Evolutionary conservation across 768 basidiomycete genomes (phyloP), one percentile per base, ranked within the genome.

Genomic region (Macrolepiota dolichaula): DNA sequence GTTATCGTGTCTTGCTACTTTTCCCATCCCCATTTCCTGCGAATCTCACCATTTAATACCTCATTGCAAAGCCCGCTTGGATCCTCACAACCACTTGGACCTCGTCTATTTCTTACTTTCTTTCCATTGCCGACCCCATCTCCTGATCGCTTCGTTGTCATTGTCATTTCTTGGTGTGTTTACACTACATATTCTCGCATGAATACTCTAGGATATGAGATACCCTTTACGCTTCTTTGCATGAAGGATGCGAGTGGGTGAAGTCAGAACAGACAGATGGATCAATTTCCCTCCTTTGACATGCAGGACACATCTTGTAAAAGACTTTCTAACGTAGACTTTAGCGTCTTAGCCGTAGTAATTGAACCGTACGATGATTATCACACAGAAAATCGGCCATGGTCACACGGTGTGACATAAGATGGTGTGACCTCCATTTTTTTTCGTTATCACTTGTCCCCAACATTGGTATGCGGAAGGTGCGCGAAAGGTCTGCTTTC

Each of bases 61-160:
- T 19, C 37, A 36, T 46, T 46, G 35, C 32, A 29, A 53, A 61
- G 17, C 36, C 36, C n/a, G 10, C n/a, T 42, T 51, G 32, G 27
- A 44, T 22, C 59, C 50, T 35, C 42, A 47, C 35, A 56, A 37
- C 54, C 50, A 42, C n/a, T 55, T 63, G 63, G 63, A 63, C 63
- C 57, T 22, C 37, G 12, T 44, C 46, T 53, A n/a, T 42, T 56
- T 60, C 51, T 55, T 40, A 25, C 35, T 51, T 40, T 59, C 55
- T 57, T 24, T 49, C 47, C 47, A 44, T 52, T 54, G 19, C 58
- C 58, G 52, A 59, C 52, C 50, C 22, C 54, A 51, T 55, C 57
- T 32, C 27, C 22, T 55, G 22, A 51, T 54, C 7, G 29, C 29
- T 32, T 32, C 29, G 29, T 59, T 55, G 46, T 51, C 32, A 37